Evolutionary conservation across 2,329 filamentous ascomycete genomes (phyloP).

Genomic region (Metarhizium album): DNA sequence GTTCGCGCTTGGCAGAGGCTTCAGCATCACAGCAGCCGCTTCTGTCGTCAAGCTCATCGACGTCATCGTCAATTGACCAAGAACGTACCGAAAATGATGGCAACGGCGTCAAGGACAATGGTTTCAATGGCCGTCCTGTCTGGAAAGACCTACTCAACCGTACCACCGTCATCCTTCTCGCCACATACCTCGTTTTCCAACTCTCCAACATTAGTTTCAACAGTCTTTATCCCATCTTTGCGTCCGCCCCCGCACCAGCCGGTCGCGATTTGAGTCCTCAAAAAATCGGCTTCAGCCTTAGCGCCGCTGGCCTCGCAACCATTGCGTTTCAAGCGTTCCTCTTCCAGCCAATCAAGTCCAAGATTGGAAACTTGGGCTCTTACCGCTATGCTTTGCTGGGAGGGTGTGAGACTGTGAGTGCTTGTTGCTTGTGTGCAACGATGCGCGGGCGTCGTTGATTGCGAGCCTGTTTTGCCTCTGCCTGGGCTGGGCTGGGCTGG

Average conservation of each 20-base stretch:
- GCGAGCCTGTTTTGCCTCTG: no score
- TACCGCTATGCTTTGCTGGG: slow-evolving; percentile 72
- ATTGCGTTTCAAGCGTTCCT: slow-evolving; percentile 84
- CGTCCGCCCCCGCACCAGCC: slow-evolving; percentile 60
- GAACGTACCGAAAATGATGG: slow-evolving; percentile 13
- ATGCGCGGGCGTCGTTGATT: no score
- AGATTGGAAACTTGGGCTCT: slow-evolving; percentile 73
- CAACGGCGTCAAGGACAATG: slow-evolving; percentile 10
- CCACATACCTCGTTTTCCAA: slow-evolving; percentile 87
- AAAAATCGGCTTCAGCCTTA: slow-evolving; percentile 77
- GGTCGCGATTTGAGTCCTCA: slow-evolving; percentile 66
- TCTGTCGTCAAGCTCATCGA: slow-evolving; percentile 16
- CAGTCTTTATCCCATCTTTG: slow-evolving; percentile 89
- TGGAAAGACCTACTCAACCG: slow-evolving; percentile 58
- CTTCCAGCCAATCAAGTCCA: slow-evolving; percentile 68
- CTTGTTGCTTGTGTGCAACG: no score
- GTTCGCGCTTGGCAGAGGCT: slow-evolving; percentile 21
- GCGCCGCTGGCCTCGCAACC: slow-evolving; percentile 72
- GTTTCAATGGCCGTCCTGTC: slow-evolving; percentile 23
- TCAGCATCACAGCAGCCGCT: slow-evolving; percentile 18
- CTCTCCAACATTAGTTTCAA: slow-evolving; percentile 93
- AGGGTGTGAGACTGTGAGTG: no score
- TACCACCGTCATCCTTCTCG: slow-evolving; percentile 70
- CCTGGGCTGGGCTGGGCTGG: no score
- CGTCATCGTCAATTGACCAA: slow-evolving; percentile 9